These are phyloP conservation scores for Tricholoma furcatifolium DNA, from an alignment of 768 basidiomycete species.

Conservation along the genomic window DNA sequence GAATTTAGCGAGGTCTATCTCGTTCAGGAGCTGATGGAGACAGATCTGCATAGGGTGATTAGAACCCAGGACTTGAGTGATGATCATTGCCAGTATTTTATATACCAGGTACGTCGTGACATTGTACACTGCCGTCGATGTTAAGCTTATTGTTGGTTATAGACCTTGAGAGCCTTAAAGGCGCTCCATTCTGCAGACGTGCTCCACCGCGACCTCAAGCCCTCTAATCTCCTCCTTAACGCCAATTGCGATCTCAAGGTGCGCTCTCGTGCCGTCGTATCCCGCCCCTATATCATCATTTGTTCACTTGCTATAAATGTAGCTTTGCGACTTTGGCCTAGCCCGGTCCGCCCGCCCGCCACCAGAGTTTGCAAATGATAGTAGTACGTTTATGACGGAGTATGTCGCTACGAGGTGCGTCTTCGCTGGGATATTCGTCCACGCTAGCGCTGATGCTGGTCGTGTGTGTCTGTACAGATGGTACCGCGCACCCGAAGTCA, in stretches of 20 bases:
- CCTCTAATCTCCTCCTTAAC: conserved; percentile 92
- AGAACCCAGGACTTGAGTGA: conserved; percentile 91
- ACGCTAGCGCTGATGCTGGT: background rate
- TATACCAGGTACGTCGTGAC: conserved; percentile 72
- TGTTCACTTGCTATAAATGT: background rate
- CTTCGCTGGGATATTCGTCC: conserved; percentile 2
- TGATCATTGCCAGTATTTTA: conserved; percentile 96
- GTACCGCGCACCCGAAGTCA: conserved; percentile 98
- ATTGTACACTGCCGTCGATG: conserved; percentile 1
- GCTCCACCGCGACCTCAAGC: conserved; percentile 93
- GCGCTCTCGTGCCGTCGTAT: conserved; percentile 19
- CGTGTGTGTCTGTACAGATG: conserved; percentile 48
- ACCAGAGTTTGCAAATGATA: conserved; percentile 70
- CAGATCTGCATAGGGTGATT: conserved; percentile 95
- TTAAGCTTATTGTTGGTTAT: conserved; percentile 2
- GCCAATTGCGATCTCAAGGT: conserved; percentile 97
- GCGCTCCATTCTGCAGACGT: conserved; percentile 95
- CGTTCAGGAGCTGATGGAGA: conserved; percentile 80
- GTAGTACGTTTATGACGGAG: conserved; percentile 85
- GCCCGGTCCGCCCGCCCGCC: conserved; percentile 77
- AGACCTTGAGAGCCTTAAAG: conserved; percentile 91
- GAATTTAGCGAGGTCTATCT: conserved; percentile 81
- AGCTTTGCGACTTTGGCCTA: conserved; percentile 88
- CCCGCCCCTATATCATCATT: background rate
- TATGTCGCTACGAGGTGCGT: conserved; percentile 89